Evolutionary conservation across 164 flowering plant species (phyloP), one percentile per base, ranked within the genome.

Genomic region (Berberis thunbergii): DNA sequence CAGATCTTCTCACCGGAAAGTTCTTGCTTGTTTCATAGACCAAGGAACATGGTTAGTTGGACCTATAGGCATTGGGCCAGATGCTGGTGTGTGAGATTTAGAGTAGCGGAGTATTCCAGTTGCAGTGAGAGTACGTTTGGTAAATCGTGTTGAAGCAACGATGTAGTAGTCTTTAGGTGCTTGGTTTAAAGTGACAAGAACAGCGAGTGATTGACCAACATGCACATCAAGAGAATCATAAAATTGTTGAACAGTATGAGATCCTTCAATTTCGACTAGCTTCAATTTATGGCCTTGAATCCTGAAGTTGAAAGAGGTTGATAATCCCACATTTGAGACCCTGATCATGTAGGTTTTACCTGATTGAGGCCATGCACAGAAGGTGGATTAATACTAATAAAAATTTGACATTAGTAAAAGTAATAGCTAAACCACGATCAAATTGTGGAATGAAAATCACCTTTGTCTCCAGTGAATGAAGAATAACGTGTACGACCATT

Each of bases 261-360:
- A 64, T 54, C 95, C 96, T 76, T 89, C 97, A 0, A 87, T 81
- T 74, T 91, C 94, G 41, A 87, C 80, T 9, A 91, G 77, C 65
- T 50, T 84, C 79, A 91, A 4, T 3, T 49, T 71, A 60, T 91
- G 94, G 4, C 84, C 86, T 59, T 87, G 94, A 66, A 91, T 85
- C 70, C 94, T 80, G 66, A 91, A 88, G 73, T 91, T 89, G 64
- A 91, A 52, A 7, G 97, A 78, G 45, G 87, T 82, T 43, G 79
- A 62, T 46, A 86, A 64, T 1, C 97, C 94, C 49, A 91, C 85
- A 69, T 91, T 91, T 65, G 94, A 80, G 41, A 91, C 61, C 73
- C 94, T 79, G 68, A 88, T 77, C 78, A 77, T 81, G 80, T 88
- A 91, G 0, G 85, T 84, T 68, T 85, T 86, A 7, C 94, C 97